These are phyloP conservation scores for Fusarium poae DNA, from an alignment of 2,329 filamentous ascomycete species.

Conservation along the genomic window DNA sequence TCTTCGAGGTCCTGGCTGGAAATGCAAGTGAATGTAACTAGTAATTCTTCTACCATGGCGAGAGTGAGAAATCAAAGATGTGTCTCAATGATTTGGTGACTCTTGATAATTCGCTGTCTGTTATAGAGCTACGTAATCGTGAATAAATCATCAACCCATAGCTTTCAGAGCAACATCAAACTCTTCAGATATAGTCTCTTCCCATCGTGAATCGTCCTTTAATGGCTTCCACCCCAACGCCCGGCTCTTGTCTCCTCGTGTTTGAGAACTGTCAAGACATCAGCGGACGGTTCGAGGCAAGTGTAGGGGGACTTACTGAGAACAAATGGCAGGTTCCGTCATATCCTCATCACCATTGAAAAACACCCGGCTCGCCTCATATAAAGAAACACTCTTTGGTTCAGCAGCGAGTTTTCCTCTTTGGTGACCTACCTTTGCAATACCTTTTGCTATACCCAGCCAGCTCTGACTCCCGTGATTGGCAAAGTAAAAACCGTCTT, in stretches of 20 bases:
- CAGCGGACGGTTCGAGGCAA: rapidly evolving
- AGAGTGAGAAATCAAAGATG: not conserved
- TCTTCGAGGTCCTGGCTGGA: not conserved
- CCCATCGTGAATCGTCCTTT: constrained; percentile 11
- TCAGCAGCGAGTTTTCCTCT: not conserved
- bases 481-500: constrained; percentile 8
- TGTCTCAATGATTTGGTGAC: not conserved
- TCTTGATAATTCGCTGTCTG: not conserved
- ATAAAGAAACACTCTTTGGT: constrained; percentile 2
- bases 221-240: constrained; percentile 7
- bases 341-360: constrained; percentile 12
- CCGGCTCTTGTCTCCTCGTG: constrained; percentile 2
- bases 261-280: not conserved
- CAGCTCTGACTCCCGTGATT: constrained; percentile 1
- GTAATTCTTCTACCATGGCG: not conserved
- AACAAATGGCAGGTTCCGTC: constrained; percentile 13
- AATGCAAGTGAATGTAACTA: too few relatives aligned
- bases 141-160: not conserved
- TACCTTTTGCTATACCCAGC: constrained; percentile 6
- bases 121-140: too few relatives aligned
- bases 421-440: constrained; percentile 10
- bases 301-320: not conserved
- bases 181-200: constrained; percentile 9
- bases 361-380: constrained; percentile 1
- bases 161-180: not conserved